Percentiles rank a stretch among this genome's conserved stretches.
phyloP scores from a whole-genome alignment of 352 stramenopile genomes.

The Albugo candida region DNA sequence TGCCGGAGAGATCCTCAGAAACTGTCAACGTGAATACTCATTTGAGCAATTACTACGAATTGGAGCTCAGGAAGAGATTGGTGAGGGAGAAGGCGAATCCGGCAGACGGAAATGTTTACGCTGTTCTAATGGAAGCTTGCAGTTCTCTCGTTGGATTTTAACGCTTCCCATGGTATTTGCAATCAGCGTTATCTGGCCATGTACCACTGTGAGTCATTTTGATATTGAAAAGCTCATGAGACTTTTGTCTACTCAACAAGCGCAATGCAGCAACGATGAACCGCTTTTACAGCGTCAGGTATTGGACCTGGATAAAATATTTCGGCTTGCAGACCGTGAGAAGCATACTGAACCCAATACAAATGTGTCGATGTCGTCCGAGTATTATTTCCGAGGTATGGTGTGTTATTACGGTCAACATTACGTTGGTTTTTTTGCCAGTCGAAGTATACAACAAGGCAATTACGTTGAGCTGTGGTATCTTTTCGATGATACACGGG shows the following conservation, averaged over 20 bases:
- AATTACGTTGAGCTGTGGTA: conserved; percentile 41
- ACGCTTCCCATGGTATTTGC: conserved; percentile 73
- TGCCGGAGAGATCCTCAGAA: conserved; percentile 35
- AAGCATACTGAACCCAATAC: neutral
- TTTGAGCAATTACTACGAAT: conserved; percentile 33
- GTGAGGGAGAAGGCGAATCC: conserved; percentile 14
- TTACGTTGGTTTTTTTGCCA: conserved; percentile 74
- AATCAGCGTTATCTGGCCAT: conserved; percentile 68
- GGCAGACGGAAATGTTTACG: conserved; percentile 16
- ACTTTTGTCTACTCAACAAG: conserved; percentile 31
- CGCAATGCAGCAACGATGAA: conserved; percentile 3
- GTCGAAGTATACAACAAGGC: conserved; percentile 31
- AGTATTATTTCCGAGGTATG: conserved; percentile 58
- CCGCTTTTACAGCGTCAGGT: neutral
- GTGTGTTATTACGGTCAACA: conserved; percentile 75
- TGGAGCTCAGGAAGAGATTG: conserved; percentile 22
- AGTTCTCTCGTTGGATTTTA: conserved; percentile 46
- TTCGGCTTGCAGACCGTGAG: conserved; percentile 6
- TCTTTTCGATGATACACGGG: conserved; percentile 68
- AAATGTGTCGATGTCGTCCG: conserved; percentile 6
- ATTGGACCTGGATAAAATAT: conserved; percentile 32
- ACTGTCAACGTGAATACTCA: conserved; percentile 6
- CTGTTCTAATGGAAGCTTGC: conserved; percentile 27
- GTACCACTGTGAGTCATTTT: conserved; percentile 33
- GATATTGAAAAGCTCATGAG: conserved; percentile 58